Evolutionary conservation across 2,329 filamentous ascomycete species (phyloP), one percentile per base, ranked within the genome.

Genomic region (Neurospora crassa): DNA sequence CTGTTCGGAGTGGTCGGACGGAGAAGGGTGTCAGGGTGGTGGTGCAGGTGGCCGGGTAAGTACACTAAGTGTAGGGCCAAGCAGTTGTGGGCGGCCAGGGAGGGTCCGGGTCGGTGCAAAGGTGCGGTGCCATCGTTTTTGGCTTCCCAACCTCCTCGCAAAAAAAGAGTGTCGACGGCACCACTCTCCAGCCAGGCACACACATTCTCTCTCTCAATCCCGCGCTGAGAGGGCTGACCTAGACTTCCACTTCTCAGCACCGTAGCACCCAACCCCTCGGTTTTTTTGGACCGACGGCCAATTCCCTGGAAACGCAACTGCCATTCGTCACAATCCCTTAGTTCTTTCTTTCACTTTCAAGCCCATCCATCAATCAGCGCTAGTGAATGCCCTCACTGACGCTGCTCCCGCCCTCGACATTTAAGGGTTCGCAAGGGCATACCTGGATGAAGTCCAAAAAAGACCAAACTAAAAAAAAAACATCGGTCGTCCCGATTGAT

Each of bases 101-200:
- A 20, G 47, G 47, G 47, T 34, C 24, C 34, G 53, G 7, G 37
- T 37, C 37, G 37, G 53, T 29, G 53, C 53, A 59, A 59, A 29
- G 47, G 47, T 59, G 47, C 47, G 47, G 24, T 59, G 47, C 47
- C 47, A 59, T 59, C 24, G 24, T 18, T 59, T 59, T 59, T 59
- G 53, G 20, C 24, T 40, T 71, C 75, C 76, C 76, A 77, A 75
- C 76, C 76, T 74, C 76, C 76, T 74, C 71, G 69, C 70, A 63
- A 69, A 69, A 69, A 53, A 34, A 29, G 29, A 29, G 45, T 67
- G 70, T 53, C 69, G 69, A 70, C 71, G 29, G 29, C 29, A 29
- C 29, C 29, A 29, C 29, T 29, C 29, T 29, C 29, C 29, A 47
- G 68, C 67, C 67, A 67, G 20, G 34, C 34, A 37, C 67, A 63